phyloP scores from a whole-genome alignment of 2,329 filamentous ascomycete genomes.

The Ophiostoma ulmi region DNA sequence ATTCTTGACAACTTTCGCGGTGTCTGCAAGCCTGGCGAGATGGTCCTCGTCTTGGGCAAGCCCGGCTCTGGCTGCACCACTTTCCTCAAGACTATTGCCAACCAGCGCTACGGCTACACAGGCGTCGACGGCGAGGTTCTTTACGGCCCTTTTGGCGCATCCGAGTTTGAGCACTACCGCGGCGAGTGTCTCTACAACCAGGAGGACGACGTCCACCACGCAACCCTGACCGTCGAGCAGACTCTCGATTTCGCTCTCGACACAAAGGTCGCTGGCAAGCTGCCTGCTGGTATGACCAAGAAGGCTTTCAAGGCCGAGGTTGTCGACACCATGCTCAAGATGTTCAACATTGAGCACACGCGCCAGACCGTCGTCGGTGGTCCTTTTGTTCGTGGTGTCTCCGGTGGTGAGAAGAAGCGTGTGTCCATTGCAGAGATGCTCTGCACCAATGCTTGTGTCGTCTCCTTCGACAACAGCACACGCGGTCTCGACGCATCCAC shows the following conservation, averaged over 20 bases:
- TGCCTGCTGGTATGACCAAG: slow-evolving; percentile 67
- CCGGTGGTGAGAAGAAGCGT: slow-evolving; percentile 72
- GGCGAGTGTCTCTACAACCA: slow-evolving; percentile 83
- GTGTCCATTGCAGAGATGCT: slow-evolving; percentile 81
- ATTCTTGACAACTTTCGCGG: slow-evolving; percentile 69
- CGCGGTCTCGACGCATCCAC: slow-evolving; percentile 54
- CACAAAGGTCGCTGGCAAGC: slow-evolving; percentile 76
- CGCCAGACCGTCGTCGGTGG: slow-evolving; percentile 80
- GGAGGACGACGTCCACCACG: slow-evolving; percentile 79
- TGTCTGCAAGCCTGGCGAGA: slow-evolving; percentile 73
- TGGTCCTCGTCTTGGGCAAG: slow-evolving; percentile 76
- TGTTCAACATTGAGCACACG: slow-evolving; percentile 93
- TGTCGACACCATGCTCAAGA: slow-evolving; percentile 69
- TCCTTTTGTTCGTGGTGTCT: slow-evolving; percentile 72
- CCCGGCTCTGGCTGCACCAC: slow-evolving; percentile 70
- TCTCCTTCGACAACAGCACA: slow-evolving; percentile 67
- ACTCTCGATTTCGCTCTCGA: slow-evolving; percentile 81
- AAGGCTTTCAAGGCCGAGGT: slow-evolving; percentile 67
- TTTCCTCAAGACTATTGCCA: slow-evolving; percentile 63
- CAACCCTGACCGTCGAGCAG: slow-evolving; percentile 81
- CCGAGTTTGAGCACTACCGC: slow-evolving; percentile 68
- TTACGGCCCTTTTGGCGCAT: slow-evolving; percentile 68
- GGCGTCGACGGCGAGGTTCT: slow-evolving; percentile 61
- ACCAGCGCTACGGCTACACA: slow-evolving; percentile 57
- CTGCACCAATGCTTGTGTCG: slow-evolving; percentile 65